Base-by-base conservation (phyloP, 768 basidiomycete genomes). In the Tricholoma hemisulphureum region DNA sequence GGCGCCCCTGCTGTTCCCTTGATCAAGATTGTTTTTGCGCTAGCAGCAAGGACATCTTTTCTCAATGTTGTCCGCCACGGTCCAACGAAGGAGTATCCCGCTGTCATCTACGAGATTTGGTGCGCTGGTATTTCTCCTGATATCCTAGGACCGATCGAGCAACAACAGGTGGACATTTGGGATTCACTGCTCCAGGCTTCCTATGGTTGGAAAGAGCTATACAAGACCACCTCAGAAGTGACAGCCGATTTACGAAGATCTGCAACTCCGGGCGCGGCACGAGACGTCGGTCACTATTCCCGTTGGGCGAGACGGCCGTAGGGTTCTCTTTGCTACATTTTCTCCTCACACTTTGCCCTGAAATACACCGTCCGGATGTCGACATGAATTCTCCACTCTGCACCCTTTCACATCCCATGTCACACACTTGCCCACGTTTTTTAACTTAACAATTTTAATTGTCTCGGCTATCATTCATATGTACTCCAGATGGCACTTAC, bases 21-120 rank as follows among this genome's bases (percentile, higher is more conserved):
- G 18, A 68, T 61, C 53, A 61, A 61, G 49, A 61, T 71, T 29
- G 58, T 71, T 34, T 66, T 65, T 46, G 63, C 65, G 18, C 61
- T 70, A 8, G 67, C 62, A 24, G 4, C 43, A 46, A 46, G 24
- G 43, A 24, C 43, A 18, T 24, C 43, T 46, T 46, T 14, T 46
- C 43, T 46, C 43, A 46, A 46, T 46, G 43, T 26, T 26, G 23
- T 46, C 23, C 43, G 43, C 43, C 43, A 45, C 43, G 16, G 43
- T 46, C 43, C 43, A 16, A 45, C 21, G 43, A 45, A 16, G 43
- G 43, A 46, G 39, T n/a, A n/a, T n/a, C n/a, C n/a, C n/a, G n/a
- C n/a, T n/a, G n/a, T 45, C 21, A 45, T 28, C 46, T 48, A 48
- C 46, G 26, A 48, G 46, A 28, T 28, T 28, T 48, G 46, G 46